Base-by-base conservation (phyloP, 2,329 filamentous ascomycete genomes). In the Penicillium brasilianum region DNA sequence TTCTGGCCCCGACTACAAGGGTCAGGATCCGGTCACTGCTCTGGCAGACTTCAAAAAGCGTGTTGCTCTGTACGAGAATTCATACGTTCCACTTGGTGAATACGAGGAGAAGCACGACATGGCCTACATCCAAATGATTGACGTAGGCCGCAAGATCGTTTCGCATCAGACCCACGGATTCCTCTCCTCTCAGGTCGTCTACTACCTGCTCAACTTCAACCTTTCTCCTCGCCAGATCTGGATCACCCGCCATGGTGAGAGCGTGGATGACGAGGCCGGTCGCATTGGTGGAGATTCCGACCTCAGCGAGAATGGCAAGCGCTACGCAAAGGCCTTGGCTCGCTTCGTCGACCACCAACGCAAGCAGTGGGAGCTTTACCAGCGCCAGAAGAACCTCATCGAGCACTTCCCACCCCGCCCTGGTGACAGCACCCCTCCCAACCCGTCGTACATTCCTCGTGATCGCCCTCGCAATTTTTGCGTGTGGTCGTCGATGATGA, bases 401-500 rank as follows among this genome's bases (percentile, higher is more conserved):
- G 90, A 89, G 0, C 90, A 90, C 60, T 96, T 96, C 77, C 93
- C 95, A n/a, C 94, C 95, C 0, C 85, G 89, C 44, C 90, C 93
- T 0, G 95, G 95, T 59, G 94, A 97, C 77, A 91, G 90, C 66
- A 98, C 95, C 0, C 95, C 95, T 4, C 95, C 95, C 0, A 98
- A 99, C 72, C 95, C 95, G 0, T 92, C 97, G 73, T 89, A 84
- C 57, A 74, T 79, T 18, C 74, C 74, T 2, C 77, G 79, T 56
- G 88, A 89, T 52, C 81, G 88, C 32, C 86, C 90, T 32, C 85
- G 91, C 71, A 96, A 97, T 74, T 98, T 97, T 74, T 99, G 95
- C 76, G 92, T 99, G 16, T 99, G 95, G 95, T 97, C 94, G 0
- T 96, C 92, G 2, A 98, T 98, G 94, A 86, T 99, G 65, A 90